Evolutionary conservation across 257 asterid species (phyloP), one percentile per base, ranked within the genome.

Genomic region (Lavandula angustifolia): DNA sequence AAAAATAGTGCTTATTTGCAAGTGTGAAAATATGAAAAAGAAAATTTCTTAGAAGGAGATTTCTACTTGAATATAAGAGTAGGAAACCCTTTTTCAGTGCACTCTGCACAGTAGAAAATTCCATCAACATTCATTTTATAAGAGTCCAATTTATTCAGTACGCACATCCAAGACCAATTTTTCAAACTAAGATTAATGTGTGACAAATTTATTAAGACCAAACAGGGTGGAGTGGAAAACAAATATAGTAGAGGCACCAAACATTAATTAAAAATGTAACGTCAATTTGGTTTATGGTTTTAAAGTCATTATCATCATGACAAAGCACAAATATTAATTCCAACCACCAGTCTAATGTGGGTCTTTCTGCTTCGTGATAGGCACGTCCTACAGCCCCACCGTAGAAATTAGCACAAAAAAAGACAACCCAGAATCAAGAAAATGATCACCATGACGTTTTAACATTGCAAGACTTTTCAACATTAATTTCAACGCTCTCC

Each of bases 301-400:
- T 13, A 29, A 50, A 32, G 70, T 63, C 65, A 62, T 58, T 65
- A 43, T 69, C 55, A 47, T 3, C 3, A 37, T 49, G 46, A 67
- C 18, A 14, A 11, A n/a, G 42, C 59, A 64, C 5, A 9, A 27
- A 17, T 14, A 65, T 38, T 12, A 29, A 69, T 69, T 67, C 49
- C 69, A 67, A 55, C 80, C 7, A 80, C 77, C 62, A 52, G 70
- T 79, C 75, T 48, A 18, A 47, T 9, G 32, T 5, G 74, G 54
- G 69, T 74, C 80, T 37, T 73, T 59, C 56, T 44, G 64, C 65
- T 72, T 81, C 67, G 77, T 82, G 95, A 68, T 48, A 73, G 69
- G 81, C 97, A 90, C 89, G 91, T 85, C 76, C 68, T 72, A 43
- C 53, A 43, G 46, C 64, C 71, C 69, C 84, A 73, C 76, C 75